A percentile compares a stretch with the other conserved stretches of the same genome.
Evolutionary conservation across 495 filamentous ascomycete species (phyloP).

Genomic region (Pyrenopolyporus hunteri): DNA sequence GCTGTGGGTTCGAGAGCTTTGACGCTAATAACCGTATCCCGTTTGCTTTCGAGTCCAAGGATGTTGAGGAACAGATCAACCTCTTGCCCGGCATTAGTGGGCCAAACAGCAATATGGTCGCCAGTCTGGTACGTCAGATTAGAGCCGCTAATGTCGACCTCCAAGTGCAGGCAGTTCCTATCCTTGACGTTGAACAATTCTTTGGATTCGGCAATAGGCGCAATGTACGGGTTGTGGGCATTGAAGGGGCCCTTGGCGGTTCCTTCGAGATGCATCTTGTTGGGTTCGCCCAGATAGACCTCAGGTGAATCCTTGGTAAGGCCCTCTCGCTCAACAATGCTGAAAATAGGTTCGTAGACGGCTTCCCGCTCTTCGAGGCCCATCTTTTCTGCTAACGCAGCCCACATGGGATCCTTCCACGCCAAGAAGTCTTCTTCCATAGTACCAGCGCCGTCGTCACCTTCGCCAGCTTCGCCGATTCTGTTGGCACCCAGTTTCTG

Average conservation of each 20-base stretch:
- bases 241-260: constrained; percentile 88
- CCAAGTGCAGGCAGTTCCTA: constrained; percentile 96
- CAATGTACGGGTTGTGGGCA: constrained; percentile 95
- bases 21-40: constrained; percentile 82
- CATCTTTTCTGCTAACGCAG: constrained; percentile 78
- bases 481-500: constrained; percentile 79
- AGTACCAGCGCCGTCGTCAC: constrained; percentile 96
- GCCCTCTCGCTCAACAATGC: constrained; percentile 76
- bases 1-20: constrained; percentile 94
- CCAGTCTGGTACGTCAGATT: constrained; percentile 92
- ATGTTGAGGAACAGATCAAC: constrained; percentile 88
- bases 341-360: constrained; percentile 92
- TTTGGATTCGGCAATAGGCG: constrained; percentile 85
- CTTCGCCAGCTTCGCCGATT: constrained; percentile 89
- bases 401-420: constrained; percentile 99
- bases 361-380: constrained; percentile 93
- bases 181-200: constrained; percentile 93
- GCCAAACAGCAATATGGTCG: constrained; percentile 97
- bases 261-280: constrained; percentile 92
- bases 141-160: constrained; percentile 87
- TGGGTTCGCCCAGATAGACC: constrained; percentile 96
- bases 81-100: constrained; percentile 91
- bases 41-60: constrained; percentile 76
- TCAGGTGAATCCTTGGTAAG: constrained; percentile 77
- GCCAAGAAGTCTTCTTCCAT: constrained; percentile 99